Conservation (phyloP, 305 asterid species). For the Fraxinus greggii region DNA sequence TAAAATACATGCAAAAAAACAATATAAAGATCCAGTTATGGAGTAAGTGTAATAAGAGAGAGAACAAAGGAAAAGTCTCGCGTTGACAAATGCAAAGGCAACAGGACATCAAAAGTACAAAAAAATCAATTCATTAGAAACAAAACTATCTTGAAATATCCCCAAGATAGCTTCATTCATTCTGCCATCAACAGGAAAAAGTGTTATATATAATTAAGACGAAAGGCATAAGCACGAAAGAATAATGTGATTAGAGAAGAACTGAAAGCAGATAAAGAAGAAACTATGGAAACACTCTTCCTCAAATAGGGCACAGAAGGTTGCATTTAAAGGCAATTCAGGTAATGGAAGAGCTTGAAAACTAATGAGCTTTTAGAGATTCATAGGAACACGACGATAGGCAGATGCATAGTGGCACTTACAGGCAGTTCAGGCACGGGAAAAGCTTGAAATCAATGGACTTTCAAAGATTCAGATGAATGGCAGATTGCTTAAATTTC, state of each 20-base stretch:
- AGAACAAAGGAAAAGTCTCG: constrained; percentile 12
- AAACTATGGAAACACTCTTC: background rate
- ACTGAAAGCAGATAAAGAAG: constrained; percentile 1
- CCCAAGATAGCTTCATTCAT: background rate
- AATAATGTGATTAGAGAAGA: constrained; percentile 2
- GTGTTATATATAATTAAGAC: background rate
- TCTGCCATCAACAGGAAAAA: constrained; percentile 2
- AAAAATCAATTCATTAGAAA: background rate
- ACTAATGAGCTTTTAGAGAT: background rate
- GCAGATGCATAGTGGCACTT: constrained; percentile 10
- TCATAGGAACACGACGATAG: background rate
- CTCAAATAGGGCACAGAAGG: background rate
- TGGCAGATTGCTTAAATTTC: background rate
- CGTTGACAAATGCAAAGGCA: constrained; percentile 17
- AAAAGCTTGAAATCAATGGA: constrained; percentile 3
- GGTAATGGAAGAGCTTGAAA: constrained; percentile 17
- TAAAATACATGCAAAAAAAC: constrained; percentile 17
- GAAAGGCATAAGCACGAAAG: background rate
- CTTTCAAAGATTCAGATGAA: background rate
- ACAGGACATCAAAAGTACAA: background rate
- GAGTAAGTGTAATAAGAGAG: background rate
- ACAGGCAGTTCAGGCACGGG: constrained; percentile 20
- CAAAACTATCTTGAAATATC: background rate
- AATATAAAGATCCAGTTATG: constrained; percentile 23
- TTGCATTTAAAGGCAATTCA: constrained; percentile 12